These are phyloP conservation scores for Lomentospora prolificans DNA, from an alignment of 2,329 filamentous ascomycete genomes.

Conservation along the genomic window DNA sequence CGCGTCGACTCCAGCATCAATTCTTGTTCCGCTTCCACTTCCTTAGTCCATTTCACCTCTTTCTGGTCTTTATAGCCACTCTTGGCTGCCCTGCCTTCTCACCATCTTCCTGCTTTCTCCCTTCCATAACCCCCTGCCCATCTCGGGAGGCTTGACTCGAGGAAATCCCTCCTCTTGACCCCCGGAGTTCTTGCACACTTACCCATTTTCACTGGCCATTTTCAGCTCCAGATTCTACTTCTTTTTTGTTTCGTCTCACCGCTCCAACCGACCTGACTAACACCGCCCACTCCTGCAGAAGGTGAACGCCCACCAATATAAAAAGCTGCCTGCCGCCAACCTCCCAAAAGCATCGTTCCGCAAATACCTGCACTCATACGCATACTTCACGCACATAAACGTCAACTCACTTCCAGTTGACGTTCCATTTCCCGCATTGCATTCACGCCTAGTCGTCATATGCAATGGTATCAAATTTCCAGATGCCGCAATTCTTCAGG, in stretches of 20 bases:
- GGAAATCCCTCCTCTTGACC: too few relatives aligned
- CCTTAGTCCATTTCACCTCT: neutral
- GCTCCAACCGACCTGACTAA: neutral
- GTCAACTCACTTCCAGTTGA: conserved; percentile 1
- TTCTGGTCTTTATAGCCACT: neutral
- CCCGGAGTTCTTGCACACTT: neutral
- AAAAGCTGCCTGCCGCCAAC: neutral
- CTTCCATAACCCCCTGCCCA: neutral
- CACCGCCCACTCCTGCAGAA: neutral
- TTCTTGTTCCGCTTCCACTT: neutral
- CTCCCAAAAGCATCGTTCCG: neutral
- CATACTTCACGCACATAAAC: neutral
- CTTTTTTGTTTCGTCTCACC: neutral
- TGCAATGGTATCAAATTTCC: conserved; percentile 37
- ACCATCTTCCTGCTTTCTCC: neutral
- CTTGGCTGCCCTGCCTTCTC: neutral
- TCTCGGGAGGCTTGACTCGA: neutral
- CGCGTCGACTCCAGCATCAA: neutral
- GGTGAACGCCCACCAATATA: neutral
- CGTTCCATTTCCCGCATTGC: neutral
- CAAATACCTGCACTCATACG: neutral
- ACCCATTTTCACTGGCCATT: neutral
- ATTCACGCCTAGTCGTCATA: neutral
- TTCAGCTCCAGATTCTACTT: neutral
- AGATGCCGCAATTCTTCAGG: conserved; percentile 43